A percentile compares a stretch with the other conserved stretches of the same genome.
Conservation (phyloP, 495 filamentous ascomycete species). For the Lentithecium fluviatile region DNA sequence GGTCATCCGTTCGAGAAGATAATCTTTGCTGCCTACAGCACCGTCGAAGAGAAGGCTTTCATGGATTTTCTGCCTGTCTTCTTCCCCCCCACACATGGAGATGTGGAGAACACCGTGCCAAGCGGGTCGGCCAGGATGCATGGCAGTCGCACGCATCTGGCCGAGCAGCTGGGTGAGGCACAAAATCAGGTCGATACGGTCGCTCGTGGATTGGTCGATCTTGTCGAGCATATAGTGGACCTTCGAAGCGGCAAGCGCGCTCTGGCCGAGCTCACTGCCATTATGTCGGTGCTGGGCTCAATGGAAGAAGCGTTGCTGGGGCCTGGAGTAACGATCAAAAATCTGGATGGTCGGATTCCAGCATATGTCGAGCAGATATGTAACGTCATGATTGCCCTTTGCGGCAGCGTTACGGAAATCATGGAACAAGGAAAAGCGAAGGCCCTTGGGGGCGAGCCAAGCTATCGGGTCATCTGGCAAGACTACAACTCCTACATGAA, state of each 20-base stretch:
- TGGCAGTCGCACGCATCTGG: neutral
- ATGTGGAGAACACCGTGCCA: conserved; percentile 7
- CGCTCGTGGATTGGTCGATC: neutral
- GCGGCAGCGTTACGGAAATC: conserved; percentile 13
- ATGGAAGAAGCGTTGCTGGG: conserved; percentile 3
- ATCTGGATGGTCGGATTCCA: neutral
- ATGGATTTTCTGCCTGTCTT: conserved; percentile 26
- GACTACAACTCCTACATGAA: conserved; percentile 25
- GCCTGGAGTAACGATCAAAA: neutral
- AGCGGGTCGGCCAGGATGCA: neutral
- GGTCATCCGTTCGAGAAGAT: conserved; percentile 22
- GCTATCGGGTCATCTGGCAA: conserved; percentile 25
- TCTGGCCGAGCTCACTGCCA: conserved; percentile 9
- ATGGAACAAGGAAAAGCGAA: conserved; percentile 14
- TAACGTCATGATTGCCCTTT: conserved; percentile 9
- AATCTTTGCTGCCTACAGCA: conserved; percentile 30
- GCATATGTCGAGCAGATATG: conserved; percentile 24
- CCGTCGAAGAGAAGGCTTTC: conserved; percentile 21
- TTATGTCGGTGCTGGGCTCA: conserved; percentile 2
- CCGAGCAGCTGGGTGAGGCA: conserved; percentile 1
- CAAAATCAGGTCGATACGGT: conserved; percentile 8
- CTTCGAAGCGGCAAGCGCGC: conserved; percentile 8
- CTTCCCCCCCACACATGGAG: conserved; percentile 27
- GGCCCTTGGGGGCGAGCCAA: neutral
- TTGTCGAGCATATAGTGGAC: conserved; percentile 8